A percentile compares a stretch with the other conserved stretches of the same genome.
phyloP scores from a whole-genome alignment of 495 filamentous ascomycete species.

The Hypoxylon fragiforme region DNA sequence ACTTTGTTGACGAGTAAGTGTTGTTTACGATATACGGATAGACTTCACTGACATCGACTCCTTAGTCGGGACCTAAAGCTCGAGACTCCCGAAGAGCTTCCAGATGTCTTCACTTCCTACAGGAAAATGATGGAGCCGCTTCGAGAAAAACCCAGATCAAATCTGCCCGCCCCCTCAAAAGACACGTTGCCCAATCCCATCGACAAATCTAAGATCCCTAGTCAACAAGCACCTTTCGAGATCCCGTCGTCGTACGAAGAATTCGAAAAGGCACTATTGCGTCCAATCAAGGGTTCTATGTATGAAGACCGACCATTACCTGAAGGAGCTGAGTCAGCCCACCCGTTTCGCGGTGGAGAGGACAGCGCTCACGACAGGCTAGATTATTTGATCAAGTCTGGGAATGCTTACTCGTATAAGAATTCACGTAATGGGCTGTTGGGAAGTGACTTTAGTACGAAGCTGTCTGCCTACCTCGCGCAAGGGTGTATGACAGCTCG shows the following conservation, averaged over 20 bases:
- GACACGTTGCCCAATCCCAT: slow-evolving; percentile 57
- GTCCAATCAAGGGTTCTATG: slow-evolving; percentile 51
- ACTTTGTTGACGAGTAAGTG: slow-evolving; percentile 71
- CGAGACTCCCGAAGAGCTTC: slow-evolving; percentile 53
- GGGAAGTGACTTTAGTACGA: slow-evolving; percentile 68
- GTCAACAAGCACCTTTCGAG: slow-evolving; percentile 59
- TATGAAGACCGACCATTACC: slow-evolving; percentile 49
- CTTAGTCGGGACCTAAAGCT: slow-evolving; percentile 60
- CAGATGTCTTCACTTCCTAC: slow-evolving; percentile 70
- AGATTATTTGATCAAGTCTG: slow-evolving; percentile 58
- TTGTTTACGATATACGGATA: neutral
- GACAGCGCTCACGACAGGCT: slow-evolving; percentile 56
- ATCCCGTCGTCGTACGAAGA: slow-evolving; percentile 57
- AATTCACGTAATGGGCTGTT: slow-evolving; percentile 68
- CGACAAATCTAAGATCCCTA: slow-evolving; percentile 47
- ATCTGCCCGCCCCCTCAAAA: slow-evolving; percentile 48
- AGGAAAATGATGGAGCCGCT: slow-evolving; percentile 69
- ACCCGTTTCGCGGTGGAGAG: slow-evolving; percentile 71
- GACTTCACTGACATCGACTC: neutral
- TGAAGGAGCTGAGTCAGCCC: slow-evolving; percentile 53
- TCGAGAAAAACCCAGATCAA: slow-evolving; percentile 56
- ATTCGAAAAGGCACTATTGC: slow-evolving; percentile 54
- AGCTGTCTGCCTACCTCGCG: slow-evolving; percentile 68
- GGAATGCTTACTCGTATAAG: slow-evolving; percentile 63
- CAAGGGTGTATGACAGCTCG: slow-evolving; percentile 69